These are phyloP conservation scores for Kewa caespitosa DNA, from an alignment of 179 eudicot species.

Conservation along the genomic window DNA sequence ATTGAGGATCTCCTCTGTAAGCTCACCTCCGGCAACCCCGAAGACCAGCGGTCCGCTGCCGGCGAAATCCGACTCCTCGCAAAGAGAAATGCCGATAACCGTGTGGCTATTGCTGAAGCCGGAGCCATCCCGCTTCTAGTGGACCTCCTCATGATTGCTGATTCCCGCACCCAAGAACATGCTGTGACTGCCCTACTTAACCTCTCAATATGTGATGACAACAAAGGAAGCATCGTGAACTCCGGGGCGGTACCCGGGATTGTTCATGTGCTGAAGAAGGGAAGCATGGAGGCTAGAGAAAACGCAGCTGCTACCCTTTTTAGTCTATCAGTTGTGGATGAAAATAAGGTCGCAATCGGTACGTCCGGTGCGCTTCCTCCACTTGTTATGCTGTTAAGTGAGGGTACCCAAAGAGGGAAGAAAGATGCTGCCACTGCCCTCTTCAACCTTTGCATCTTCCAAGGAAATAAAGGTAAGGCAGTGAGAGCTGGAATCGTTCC, in stretches of 20 bases:
- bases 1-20: slow-evolving; percentile 57
- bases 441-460: slow-evolving; percentile 87
- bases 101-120: slow-evolving; percentile 83
- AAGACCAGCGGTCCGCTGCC: slow-evolving; percentile 71
- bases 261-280: slow-evolving; percentile 75
- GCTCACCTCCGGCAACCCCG: slow-evolving; percentile 60
- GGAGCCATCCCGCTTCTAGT: slow-evolving; percentile 90
- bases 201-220: slow-evolving; percentile 89
- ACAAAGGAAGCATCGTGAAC: slow-evolving; percentile 71
- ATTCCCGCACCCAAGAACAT: slow-evolving; percentile 87
- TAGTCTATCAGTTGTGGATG: slow-evolving; percentile 88
- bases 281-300: slow-evolving; percentile 94
- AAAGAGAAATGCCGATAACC: slow-evolving; percentile 82
- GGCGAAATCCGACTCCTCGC: slow-evolving; percentile 92
- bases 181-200: slow-evolving; percentile 91
- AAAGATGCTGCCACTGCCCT: slow-evolving; percentile 97
- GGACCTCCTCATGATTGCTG: slow-evolving; percentile 52
- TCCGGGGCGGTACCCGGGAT: slow-evolving; percentile 85
- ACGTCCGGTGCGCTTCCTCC: slow-evolving; percentile 81
- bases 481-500: slow-evolving; percentile 86
- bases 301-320: slow-evolving; percentile 94
- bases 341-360: slow-evolving; percentile 83
- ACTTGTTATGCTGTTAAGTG: slow-evolving; percentile 72
- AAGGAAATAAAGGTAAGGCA: slow-evolving; percentile 95
- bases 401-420: slow-evolving; percentile 89